Conservation (phyloP, 2,329 filamentous ascomycete genomes). For the Xylaria sp. region DNA sequence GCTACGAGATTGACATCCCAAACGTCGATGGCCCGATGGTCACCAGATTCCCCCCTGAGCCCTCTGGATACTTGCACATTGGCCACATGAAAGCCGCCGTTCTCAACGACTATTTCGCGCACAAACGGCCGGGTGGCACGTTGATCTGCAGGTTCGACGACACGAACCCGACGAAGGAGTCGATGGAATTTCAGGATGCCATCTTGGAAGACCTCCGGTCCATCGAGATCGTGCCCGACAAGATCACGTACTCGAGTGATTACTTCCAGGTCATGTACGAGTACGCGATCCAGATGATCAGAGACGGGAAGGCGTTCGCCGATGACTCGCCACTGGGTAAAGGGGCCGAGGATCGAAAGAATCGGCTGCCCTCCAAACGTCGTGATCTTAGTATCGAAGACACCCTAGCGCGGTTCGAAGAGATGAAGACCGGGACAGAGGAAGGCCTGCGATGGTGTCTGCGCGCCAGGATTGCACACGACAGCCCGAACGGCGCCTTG, state of each 20-base stretch:
- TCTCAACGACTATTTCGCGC: conserved; percentile 91
- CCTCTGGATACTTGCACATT: conserved; percentile 89
- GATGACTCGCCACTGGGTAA: conserved; percentile 87
- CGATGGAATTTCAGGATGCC: conserved; percentile 87
- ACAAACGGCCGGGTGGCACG: conserved; percentile 85
- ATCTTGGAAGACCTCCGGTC: conserved; percentile 86
- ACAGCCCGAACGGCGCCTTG: conserved; percentile 89
- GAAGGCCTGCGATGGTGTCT: conserved; percentile 83
- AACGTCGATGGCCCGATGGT: conserved; percentile 86
- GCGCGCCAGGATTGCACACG: conserved; percentile 84
- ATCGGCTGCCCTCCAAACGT: conserved; percentile 76
- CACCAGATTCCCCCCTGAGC: conserved; percentile 90
- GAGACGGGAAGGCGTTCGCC: conserved; percentile 83
- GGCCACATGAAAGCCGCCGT: conserved; percentile 90
- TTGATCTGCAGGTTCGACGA: conserved; percentile 91
- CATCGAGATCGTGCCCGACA: conserved; percentile 85
- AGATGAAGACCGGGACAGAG: conserved; percentile 83
- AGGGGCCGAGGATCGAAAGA: conserved; percentile 79
- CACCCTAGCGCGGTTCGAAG: conserved; percentile 79
- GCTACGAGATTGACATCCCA: conserved; percentile 82
- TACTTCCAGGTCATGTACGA: conserved; percentile 90
- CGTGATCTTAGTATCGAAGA: conserved; percentile 78
- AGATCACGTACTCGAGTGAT: conserved; percentile 84
- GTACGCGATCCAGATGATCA: conserved; percentile 78
- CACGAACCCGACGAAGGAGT: conserved; percentile 94